phyloP scores from a whole-genome alignment of 768 basidiomycete species.

The Serendipita vermifera region DNA sequence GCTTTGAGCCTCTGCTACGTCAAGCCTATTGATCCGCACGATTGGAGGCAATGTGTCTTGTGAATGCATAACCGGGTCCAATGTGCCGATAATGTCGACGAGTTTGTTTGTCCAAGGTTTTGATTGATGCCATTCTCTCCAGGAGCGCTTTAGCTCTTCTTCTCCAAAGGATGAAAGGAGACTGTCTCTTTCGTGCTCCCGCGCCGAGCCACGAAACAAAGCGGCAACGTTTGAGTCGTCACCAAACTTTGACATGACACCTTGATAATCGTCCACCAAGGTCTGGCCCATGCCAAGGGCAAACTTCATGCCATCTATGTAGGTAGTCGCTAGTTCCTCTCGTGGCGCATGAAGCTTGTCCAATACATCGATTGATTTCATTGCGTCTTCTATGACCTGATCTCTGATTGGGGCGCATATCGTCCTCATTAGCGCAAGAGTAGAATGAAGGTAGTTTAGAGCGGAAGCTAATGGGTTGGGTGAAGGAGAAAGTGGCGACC shows the following conservation, averaged over 20 bases:
- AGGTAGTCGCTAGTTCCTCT: not conserved
- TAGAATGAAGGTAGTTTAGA: not conserved
- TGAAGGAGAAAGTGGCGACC: constrained; percentile 3
- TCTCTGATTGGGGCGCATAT: not conserved
- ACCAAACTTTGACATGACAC: not conserved
- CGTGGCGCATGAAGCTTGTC: not conserved
- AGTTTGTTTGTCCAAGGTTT: not conserved
- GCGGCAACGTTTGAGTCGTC: constrained; percentile 6
- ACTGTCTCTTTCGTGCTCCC: not conserved
- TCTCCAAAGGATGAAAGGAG: not conserved
- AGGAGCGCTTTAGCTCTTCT: not conserved
- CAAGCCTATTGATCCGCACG: not conserved
- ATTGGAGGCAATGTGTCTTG: not conserved
- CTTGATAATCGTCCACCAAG: not conserved
- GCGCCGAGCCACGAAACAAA: not conserved
- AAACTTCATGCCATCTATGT: not conserved
- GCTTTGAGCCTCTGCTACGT: constrained; percentile 3
- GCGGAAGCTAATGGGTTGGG: not conserved
- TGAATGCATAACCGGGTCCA: not conserved
- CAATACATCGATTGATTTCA: not conserved
- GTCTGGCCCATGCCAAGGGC: not conserved
- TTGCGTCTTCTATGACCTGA: not conserved
- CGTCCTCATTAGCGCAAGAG: not conserved
- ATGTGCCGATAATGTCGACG: not conserved
- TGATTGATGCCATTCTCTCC: not conserved